phyloP scores from a whole-genome alignment of 2,329 filamentous ascomycete genomes.

The Gremmenia infestans region DNA sequence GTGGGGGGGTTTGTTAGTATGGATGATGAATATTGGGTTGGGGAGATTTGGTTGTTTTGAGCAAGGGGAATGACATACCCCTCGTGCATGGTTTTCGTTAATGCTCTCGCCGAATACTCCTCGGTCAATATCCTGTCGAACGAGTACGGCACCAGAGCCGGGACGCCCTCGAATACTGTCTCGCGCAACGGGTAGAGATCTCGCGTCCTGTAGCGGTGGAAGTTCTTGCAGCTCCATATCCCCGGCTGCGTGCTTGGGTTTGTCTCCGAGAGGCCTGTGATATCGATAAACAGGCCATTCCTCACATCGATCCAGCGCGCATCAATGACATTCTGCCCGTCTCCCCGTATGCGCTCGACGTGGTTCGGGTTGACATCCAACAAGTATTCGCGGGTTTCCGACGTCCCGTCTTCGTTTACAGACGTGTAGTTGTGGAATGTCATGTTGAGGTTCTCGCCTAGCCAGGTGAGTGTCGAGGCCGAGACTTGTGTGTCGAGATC shows the following conservation, averaged over 20 bases:
- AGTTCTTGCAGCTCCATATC: constrained; percentile 75
- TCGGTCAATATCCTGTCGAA: constrained; percentile 61
- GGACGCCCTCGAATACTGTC: constrained; percentile 69
- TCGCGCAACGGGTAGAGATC: constrained; percentile 73
- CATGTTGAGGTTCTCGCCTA: constrained; percentile 63
- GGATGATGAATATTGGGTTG: constrained; percentile 9
- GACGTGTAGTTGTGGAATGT: constrained; percentile 44
- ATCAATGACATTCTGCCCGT: constrained; percentile 76
- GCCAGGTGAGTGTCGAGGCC: constrained; percentile 57
- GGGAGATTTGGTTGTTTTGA: too few species aligned
- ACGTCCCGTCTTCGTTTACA: constrained; percentile 34
- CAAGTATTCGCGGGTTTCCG: constrained; percentile 54
- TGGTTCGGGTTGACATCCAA: constrained; percentile 74
- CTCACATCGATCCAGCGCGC: constrained; percentile 73
- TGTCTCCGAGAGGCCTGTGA: constrained; percentile 70
- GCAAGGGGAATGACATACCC: constrained; percentile 42
- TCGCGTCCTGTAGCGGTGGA: constrained; percentile 63
- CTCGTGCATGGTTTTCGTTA: constrained; percentile 56
- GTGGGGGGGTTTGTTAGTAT: constrained; percentile 9
- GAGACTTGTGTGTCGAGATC: constrained; percentile 80
- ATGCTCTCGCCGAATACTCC: constrained; percentile 59
- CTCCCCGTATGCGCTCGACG: constrained; percentile 53
- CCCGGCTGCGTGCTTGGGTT: constrained; percentile 55
- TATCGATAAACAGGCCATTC: constrained; percentile 78
- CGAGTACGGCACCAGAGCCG: constrained; percentile 63